phyloP scores from a whole-genome alignment of 2,329 filamentous ascomycete species.

The Fusarium subglutinans region DNA sequence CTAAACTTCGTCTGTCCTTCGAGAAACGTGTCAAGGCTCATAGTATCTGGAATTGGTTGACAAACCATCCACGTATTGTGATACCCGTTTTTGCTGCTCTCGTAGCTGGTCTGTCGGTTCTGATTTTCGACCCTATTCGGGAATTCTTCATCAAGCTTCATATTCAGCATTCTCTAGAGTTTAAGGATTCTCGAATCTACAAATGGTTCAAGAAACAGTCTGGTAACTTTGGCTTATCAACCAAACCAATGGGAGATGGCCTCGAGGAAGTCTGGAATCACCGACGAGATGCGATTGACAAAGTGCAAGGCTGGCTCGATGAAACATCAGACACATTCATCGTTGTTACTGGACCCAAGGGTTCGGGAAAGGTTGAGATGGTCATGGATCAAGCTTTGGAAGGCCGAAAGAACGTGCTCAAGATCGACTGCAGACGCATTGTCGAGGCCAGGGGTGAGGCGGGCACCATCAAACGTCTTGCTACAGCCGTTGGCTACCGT shows the following conservation, averaged over 20 bases:
- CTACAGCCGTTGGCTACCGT: slow-evolving; percentile 84
- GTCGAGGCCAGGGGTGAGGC: slow-evolving; percentile 90
- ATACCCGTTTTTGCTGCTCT: slow-evolving; percentile 85
- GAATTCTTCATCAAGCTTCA: slow-evolving; percentile 92
- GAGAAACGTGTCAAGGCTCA: slow-evolving; percentile 80
- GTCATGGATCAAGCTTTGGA: slow-evolving; percentile 86
- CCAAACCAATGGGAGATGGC: slow-evolving; percentile 69
- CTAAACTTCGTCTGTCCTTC: slow-evolving; percentile 83
- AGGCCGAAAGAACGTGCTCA: slow-evolving; percentile 77
- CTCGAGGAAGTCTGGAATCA: slow-evolving; percentile 89
- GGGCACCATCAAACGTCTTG: slow-evolving; percentile 83
- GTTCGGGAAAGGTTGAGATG: slow-evolving; percentile 89
- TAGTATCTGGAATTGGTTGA: slow-evolving; percentile 87
- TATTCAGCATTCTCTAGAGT: slow-evolving; percentile 78
- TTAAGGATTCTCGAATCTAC: slow-evolving; percentile 77
- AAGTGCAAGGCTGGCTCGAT: slow-evolving; percentile 85
- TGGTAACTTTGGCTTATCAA: slow-evolving; percentile 71
- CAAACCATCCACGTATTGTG: slow-evolving; percentile 86
- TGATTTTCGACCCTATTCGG: slow-evolving; percentile 92
- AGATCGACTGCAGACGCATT: slow-evolving; percentile 93
- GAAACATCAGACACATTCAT: slow-evolving; percentile 93
- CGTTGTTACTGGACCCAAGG: slow-evolving; percentile 89
- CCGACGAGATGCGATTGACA: slow-evolving; percentile 80
- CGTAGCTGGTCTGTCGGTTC: slow-evolving; percentile 82
- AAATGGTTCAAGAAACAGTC: slow-evolving; percentile 77